Evolutionary conservation across 768 basidiomycete genomes (phyloP).

Genomic region (Termitomyces sp.): DNA sequence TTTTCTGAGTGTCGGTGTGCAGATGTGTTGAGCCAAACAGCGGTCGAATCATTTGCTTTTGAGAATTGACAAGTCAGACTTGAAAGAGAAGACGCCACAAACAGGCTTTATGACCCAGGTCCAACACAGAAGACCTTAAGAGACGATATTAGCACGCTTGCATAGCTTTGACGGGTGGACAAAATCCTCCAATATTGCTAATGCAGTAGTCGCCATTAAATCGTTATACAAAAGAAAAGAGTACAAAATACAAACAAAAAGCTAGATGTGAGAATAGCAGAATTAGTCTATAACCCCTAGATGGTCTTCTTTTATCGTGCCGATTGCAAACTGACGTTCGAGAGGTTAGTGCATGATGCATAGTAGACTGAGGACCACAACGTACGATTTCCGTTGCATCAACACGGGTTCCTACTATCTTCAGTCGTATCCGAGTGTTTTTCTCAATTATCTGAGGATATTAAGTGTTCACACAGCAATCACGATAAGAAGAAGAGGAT

Average conservation of each 20-base stretch:
- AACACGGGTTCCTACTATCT: constrained; percentile 97
- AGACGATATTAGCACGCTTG: too few species aligned
- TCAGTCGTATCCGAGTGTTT: constrained; percentile 86
- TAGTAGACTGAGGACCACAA: constrained; percentile 3
- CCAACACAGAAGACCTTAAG: too few species aligned
- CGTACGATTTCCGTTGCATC: constrained; percentile 97
- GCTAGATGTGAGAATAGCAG: background rate
- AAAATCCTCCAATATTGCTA: background rate
- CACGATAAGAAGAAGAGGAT: background rate
- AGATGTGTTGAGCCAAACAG: too few species aligned
- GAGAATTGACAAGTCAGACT: too few species aligned
- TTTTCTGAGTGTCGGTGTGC: too few species aligned
- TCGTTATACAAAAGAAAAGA: background rate
- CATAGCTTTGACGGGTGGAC: background rate
- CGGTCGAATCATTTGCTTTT: too few species aligned
- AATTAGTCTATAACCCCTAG: constrained; percentile 82
- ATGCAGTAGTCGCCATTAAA: background rate
- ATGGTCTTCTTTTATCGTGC: constrained; percentile 97
- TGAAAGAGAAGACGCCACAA: too few species aligned
- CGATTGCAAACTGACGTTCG: constrained; percentile 79
- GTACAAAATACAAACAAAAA: background rate
- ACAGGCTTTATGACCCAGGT: too few species aligned
- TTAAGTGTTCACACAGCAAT: background rate
- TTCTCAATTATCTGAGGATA: constrained; percentile 81
- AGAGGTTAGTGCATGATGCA: background rate